Percentiles rank a stretch among this genome's conserved stretches.
Evolutionary conservation across 1,139 yeast species (phyloP).

Genomic region (Pneumocystis murina): DNA sequence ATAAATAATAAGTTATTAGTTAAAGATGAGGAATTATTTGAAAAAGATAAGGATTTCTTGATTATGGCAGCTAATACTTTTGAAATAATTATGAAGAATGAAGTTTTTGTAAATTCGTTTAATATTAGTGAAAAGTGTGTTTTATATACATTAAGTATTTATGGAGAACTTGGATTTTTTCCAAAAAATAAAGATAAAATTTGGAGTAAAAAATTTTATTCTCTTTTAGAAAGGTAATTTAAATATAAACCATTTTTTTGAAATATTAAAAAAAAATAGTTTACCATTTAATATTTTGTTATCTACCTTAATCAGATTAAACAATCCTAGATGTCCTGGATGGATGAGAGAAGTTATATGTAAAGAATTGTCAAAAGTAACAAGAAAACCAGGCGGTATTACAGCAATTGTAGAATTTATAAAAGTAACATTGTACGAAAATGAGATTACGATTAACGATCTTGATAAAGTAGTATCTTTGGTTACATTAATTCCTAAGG

Average conservation of each 20-base stretch:
- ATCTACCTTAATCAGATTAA: neutral
- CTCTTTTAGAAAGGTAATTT: neutral
- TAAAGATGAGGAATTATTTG: neutral
- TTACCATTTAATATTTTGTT: neutral
- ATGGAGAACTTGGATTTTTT: neutral
- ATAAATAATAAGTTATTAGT: neutral
- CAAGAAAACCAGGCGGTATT: neutral
- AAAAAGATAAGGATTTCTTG: neutral
- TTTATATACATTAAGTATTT: neutral
- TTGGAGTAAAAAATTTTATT: neutral
- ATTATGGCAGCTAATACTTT: neutral
- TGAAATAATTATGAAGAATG: neutral
- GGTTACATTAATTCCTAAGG: neutral
- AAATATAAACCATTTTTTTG: neutral
- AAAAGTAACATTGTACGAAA: neutral
- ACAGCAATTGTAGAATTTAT: neutral
- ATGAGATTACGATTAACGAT: neutral
- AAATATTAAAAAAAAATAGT: neutral
- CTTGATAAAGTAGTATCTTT: neutral
- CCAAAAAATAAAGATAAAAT: neutral
- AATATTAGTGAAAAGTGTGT: neutral
- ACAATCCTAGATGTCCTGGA: neutral
- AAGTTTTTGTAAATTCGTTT: neutral
- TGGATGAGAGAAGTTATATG: neutral
- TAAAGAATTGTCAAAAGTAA: neutral